Evolutionary conservation across 2,329 filamentous ascomycete species (phyloP).

Genomic region (Lithohypha guttulata): DNA sequence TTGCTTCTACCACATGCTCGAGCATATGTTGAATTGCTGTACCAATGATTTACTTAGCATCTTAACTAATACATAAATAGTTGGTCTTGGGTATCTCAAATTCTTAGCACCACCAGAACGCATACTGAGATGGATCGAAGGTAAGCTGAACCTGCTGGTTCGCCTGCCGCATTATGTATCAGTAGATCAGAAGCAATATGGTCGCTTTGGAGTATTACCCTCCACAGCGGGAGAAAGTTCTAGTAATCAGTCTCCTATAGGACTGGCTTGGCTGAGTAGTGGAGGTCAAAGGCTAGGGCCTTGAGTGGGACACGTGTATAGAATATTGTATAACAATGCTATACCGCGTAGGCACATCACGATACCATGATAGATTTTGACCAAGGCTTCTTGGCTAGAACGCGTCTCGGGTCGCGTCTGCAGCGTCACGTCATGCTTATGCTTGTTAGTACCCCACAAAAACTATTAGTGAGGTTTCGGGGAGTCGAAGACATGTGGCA

Average conservation of each 20-base stretch:
- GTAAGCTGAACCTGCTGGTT: conserved; percentile 72
- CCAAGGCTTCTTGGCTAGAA: no score
- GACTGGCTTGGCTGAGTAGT: conserved; percentile 48
- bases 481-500: conserved; percentile 1
- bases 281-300: conserved; percentile 49
- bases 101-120: conserved; percentile 83
- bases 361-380: no score
- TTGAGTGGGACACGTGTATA: conserved; percentile 33
- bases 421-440: no score
- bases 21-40: no score
- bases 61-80: conserved; percentile 33
- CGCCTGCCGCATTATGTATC: conserved; percentile 85
- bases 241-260: conserved; percentile 27
- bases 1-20: conserved; percentile 12
- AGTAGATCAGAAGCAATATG: conserved; percentile 91
- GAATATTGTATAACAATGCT: not conserved
- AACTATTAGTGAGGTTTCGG: no score
- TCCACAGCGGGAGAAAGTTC: conserved; percentile 31
- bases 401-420: no score
- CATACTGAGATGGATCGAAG: conserved; percentile 77
- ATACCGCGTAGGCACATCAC: no score
- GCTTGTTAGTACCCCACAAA: no score
- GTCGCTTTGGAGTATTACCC: conserved; percentile 80
- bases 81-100: conserved; percentile 78
- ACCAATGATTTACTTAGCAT: conserved; percentile 2